phyloP scores from a whole-genome alignment of 2,329 filamentous ascomycete genomes.

The Curvularia verruculosa region DNA sequence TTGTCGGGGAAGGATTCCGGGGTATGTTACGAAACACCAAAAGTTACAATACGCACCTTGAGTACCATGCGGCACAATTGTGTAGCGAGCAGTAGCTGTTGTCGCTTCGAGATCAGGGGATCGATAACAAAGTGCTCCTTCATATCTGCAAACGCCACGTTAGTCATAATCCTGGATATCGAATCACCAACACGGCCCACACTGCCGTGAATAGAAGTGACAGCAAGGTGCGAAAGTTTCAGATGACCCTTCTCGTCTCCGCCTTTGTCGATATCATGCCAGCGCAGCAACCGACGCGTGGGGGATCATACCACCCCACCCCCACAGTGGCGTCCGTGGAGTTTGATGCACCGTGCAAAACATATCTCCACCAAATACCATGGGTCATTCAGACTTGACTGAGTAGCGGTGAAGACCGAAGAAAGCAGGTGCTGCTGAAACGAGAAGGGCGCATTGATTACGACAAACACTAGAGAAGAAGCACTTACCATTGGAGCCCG shows the following conservation, averaged over 20 bases:
- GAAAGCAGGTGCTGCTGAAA: conserved; percentile 11
- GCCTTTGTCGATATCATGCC: conserved; percentile 19
- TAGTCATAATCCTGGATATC: conserved; percentile 29
- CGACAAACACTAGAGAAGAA: conserved; percentile 8
- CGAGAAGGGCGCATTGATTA: conserved; percentile 3
- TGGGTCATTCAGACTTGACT: conserved; percentile 13
- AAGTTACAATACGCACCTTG: conserved; percentile 58
- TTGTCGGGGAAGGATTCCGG: conserved; percentile 12
- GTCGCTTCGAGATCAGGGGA: conserved; percentile 95
- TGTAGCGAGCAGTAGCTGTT: conserved; percentile 94
- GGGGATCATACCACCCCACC: conserved; percentile 24
- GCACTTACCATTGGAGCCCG: conserved; percentile 77
- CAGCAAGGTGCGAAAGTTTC: conserved; percentile 18
- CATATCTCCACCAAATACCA: conserved; percentile 16
- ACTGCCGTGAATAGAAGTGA: conserved; percentile 9
- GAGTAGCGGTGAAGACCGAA: conserved; percentile 25
- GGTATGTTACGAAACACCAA: conserved; percentile 20
- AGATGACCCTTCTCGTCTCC: conserved; percentile 15
- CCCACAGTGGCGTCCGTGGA: conserved; percentile 28
- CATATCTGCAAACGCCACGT: conserved; percentile 70
- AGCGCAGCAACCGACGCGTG: conserved; percentile 26
- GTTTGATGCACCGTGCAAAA: conserved; percentile 27
- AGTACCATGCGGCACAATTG: conserved; percentile 89
- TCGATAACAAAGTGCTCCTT: conserved; percentile 98
- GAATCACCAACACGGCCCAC: conserved; percentile 15